Percentiles rank a stretch among this genome's conserved stretches.
These are phyloP conservation scores for Ligustrum vulgare DNA, from an alignment of 257 asterid genomes.

Conservation along the genomic window DNA sequence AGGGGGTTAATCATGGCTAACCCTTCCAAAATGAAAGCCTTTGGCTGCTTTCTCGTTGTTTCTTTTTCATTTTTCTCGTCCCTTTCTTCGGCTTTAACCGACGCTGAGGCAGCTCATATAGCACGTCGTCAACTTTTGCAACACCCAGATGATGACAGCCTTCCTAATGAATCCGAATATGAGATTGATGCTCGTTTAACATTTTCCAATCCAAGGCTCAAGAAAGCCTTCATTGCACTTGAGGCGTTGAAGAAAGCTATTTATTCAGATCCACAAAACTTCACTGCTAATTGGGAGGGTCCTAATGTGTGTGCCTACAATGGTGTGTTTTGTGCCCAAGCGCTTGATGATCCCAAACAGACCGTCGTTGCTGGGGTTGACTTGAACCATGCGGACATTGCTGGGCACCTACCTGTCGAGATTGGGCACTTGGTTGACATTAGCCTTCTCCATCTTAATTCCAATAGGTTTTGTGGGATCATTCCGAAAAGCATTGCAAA, in stretches of 20 bases:
- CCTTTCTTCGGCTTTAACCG: conserved; percentile 29
- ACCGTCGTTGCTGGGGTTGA: conserved; percentile 87
- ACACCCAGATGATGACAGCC: conserved; percentile 18
- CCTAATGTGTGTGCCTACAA: conserved; percentile 63
- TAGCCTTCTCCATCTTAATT: conserved; percentile 65
- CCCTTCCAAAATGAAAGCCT: conserved; percentile 43
- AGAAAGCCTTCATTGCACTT: conserved; percentile 55
- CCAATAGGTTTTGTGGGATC: conserved; percentile 77
- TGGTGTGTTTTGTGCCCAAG: conserved; percentile 62
- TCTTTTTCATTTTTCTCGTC: conserved; percentile 24
- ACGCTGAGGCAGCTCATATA: conserved; percentile 30
- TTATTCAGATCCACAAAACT: conserved; percentile 65
- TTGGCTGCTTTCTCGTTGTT: conserved; percentile 35
- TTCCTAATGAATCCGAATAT: conserved; percentile 17
- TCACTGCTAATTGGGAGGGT: conserved; percentile 70
- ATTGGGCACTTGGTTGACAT: conserved; percentile 53
- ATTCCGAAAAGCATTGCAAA: conserved; percentile 50
- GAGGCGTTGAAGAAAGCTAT: conserved; percentile 63
- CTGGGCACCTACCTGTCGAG: conserved; percentile 72
- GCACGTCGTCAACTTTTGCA: conserved; percentile 30
- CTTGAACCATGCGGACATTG: conserved; percentile 71
- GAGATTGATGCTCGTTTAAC: conserved; percentile 1
- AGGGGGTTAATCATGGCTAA: conserved; percentile 33
- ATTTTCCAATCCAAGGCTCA: conserved; percentile 51
- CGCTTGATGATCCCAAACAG: conserved; percentile 47